These are phyloP conservation scores for Neophaeococcomyces aloes DNA, from an alignment of 2,329 filamentous ascomycete species.

Conservation along the genomic window DNA sequence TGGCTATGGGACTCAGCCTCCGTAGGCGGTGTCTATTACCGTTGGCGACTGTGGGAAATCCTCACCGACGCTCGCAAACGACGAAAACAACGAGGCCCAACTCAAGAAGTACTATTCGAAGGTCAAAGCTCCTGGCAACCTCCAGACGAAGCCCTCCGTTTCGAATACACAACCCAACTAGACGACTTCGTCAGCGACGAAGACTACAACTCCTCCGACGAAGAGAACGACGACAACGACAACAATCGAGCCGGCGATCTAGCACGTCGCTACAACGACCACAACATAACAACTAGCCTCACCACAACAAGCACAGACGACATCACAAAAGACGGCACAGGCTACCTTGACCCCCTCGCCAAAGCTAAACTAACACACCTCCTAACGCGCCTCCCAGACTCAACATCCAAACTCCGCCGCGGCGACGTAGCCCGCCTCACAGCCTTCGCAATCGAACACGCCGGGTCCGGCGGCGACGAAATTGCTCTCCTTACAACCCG, in stretches of 20 bases:
- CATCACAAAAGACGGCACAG: conserved; percentile 37
- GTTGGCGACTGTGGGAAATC: conserved; percentile 82
- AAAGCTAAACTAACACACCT: conserved; percentile 77
- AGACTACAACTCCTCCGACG: conserved; percentile 78
- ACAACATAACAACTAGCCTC: conserved; percentile 19
- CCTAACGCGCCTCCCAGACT: conserved; percentile 69
- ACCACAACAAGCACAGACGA: conserved; percentile 12
- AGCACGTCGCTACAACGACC: conserved; percentile 31
- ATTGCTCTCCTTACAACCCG: conserved; percentile 78
- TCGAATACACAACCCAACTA: conserved; percentile 66
- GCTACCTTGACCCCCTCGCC: conserved; percentile 69
- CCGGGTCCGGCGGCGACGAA: conserved; percentile 74
- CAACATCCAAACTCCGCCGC: conserved; percentile 62
- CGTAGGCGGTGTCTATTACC: conserved; percentile 75
- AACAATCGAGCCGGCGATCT: conserved; percentile 31
- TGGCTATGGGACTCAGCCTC: conserved; percentile 86
- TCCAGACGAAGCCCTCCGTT: conserved; percentile 62
- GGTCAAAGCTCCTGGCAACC: conserved; percentile 66
- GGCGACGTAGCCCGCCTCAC: conserved; percentile 81
- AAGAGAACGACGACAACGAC: conserved; percentile 58
- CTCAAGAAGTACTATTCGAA: conserved; percentile 55
- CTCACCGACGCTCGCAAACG: conserved; percentile 50
- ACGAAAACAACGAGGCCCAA: conserved; percentile 20
- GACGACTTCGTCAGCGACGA: conserved; percentile 73
- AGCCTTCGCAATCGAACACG: conserved; percentile 79